Base-by-base conservation (phyloP, 441 rosid genomes). In the Gossypium lobatum region DNA sequence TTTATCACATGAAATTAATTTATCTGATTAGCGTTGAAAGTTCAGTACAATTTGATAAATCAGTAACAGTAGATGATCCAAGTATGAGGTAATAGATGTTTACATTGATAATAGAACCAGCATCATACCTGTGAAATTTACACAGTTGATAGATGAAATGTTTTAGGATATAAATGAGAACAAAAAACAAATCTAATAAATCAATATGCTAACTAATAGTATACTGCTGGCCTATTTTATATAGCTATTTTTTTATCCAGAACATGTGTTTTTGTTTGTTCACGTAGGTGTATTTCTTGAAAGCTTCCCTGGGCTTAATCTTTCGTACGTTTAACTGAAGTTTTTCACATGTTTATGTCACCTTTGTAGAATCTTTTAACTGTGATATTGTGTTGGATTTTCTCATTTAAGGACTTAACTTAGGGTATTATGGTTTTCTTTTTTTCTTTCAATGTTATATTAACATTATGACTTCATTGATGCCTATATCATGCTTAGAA, bases 141-240 rank as follows among this genome's bases (percentile, higher is more conserved):
- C 11, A 10, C 25, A 6, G 14, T 34, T 70, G 67, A 74, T 42
- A 39, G 17, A 10, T 21, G 16, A 28, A 59, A 68, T 75, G 77
- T 18, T n/a, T 58, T 55, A 5, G 16, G 10, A 39, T 60, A 66
- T 18, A 23, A 62, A 70, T 62, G 57, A 16, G 6, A 69, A 69
- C 37, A 28, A 20, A 39, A 23, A 66, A 17, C 14, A 48, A 67
- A 66, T 42, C 26, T 53, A 39, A 64, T 72, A 48, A 46, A 39
- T 54, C 6, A 54, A 21, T 67, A 65, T 26, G 5, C 13, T 3
- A 73, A 28, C 45, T 54, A 21, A 18, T 39, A 23, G 21, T 42
- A 11, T 8, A 42, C 18, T 55, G 48, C 57, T 66, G 31, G 34
- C 62, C 16, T 42, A 66, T 25, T 74, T 18, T 2, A 26, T 39